Evolutionary conservation across 75 land plant species (phyloP), one percentile per base, ranked within the genome.

Genomic region (Adiantum capillusveneris): DNA sequence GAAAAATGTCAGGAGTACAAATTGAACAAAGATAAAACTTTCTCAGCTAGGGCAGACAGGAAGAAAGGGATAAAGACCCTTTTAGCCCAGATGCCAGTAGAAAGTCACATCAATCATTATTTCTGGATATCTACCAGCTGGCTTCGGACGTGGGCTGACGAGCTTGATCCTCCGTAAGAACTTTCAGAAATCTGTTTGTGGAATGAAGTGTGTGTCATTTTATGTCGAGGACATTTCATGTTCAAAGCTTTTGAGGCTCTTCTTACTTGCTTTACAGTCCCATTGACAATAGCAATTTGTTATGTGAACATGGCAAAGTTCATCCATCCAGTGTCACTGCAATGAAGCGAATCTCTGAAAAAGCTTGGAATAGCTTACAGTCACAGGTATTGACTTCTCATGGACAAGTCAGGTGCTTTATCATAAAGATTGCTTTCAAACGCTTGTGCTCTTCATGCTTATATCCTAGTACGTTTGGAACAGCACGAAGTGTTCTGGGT

Each of bases 81-180:
- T 71, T 76, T 94, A 44, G 74, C 84, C 56, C 75, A 72, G 52
- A 86, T 84, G 29, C 83, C 90, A 60, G 98, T 83, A 31, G 26
- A 43, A 37, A 66, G 82, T 22, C 53, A 62, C 55, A 80, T 64
- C 24, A 78, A 81, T 19, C 72, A 77, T 25, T 86, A 60, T 62
- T 81, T 68, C 68, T 94, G 98, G 98, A 86, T 94, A 44, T 79
- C 91, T 41, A 64, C 80, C 2, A 96, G 90, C 6, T 94, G 98
- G 98, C 88, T 94, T 63, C 87, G 96, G 26, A 76, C 67, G 25
- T 94, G 98, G 98, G 87, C 91, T 58, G 98, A 94, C 49, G 87
- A 59, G 44, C 43, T 90, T 17, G 59, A 48, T 49, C 76, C 84
- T 42, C 55, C 74, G 96, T 90, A 81, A 73, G 96, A 72, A 55